Evolutionary conservation across 2,329 filamentous ascomycete species (phyloP), one percentile per base, ranked within the genome.

Genomic region (Paramyrothecium sp.): DNA sequence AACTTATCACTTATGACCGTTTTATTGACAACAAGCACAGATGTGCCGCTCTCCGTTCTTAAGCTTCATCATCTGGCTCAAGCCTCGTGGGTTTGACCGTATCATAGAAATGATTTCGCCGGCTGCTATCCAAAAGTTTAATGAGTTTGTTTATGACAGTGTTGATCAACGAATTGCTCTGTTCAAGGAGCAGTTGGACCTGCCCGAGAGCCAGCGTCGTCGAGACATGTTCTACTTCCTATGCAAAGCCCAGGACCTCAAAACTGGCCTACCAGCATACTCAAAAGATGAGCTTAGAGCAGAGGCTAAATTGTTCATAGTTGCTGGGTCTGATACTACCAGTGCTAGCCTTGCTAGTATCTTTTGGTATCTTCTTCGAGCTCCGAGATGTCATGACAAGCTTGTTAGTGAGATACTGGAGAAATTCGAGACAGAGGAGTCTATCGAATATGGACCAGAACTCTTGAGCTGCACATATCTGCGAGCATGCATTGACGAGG

Each of bases 181-280:
- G 30, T 33, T 51, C 8, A 54, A 57, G 22, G 20, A 46, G 21
- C 44, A 51, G 56, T 33, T 26, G 7, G 30, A 21, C 3, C 49
- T 26, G 17, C 52, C 56, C 33, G 52, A 57, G 48, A 12, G 16
- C 26, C 52, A 57, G 30, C 34, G 30, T 26, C 46, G 56, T 11
- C 56, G 52, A 13, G 56, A 57, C 34, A 47, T 54, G 21, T 51
- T 57, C 21, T 51, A 54, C 26, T 57, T 38, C 21, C 30, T 57
- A 7, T 49, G 41, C 51, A 46, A 54, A 22, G 55, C 55, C 3
- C 16, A 38, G 3, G 41, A 57, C 17, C 38, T 51, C 26, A 46
- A 50, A n/a, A 57, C 55, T 1, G 55, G 46, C 2, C 41, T n/a
- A 13, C 51, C 50, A 2, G 41, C 51, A n/a, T 57, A 38, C 41